Percentiles rank a stretch among this genome's conserved stretches.
Evolutionary conservation across 148 eudicot species (phyloP).

Genomic region (Cornus controversa): DNA sequence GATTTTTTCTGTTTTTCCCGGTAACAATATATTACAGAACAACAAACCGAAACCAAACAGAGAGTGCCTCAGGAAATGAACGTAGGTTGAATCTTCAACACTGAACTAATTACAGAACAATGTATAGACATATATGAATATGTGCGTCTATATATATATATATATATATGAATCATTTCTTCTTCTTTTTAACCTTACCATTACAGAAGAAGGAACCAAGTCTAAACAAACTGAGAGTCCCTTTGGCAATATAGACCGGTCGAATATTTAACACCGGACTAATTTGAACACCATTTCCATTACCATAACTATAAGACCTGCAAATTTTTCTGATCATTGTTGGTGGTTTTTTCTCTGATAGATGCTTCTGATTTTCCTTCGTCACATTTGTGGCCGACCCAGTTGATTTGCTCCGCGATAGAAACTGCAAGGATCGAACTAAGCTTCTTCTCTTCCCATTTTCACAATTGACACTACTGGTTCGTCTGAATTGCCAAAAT

Average conservation of each 20-base stretch:
- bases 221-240: conserved; percentile 65
- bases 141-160: too few relatives aligned
- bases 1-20: too few relatives aligned
- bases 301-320: conserved; percentile 35
- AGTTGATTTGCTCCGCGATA: conserved; percentile 72
- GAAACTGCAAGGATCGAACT: conserved; percentile 33
- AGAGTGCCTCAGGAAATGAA: too few relatives aligned
- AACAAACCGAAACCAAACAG: too few relatives aligned
- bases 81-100: too few relatives aligned
- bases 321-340: conserved; percentile 21
- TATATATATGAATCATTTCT: too few relatives aligned
- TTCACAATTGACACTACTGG: conserved; percentile 44
- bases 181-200: conserved; percentile 56
- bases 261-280: conserved; percentile 68
- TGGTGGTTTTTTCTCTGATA: conserved; percentile 28
- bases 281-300: conserved; percentile 31
- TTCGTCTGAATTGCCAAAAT: conserved; percentile 54
- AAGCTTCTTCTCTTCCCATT: conserved; percentile 28
- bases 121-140: too few relatives aligned
- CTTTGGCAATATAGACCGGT: conserved; percentile 49
- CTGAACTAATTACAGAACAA: too few relatives aligned
- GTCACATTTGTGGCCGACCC: conserved; percentile 58
- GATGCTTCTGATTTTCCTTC: conserved; percentile 33
- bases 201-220: conserved; percentile 68
- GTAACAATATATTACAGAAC: too few relatives aligned